phyloP scores from a whole-genome alignment of 2,329 filamentous ascomycete species.

The Emergomyces africanus region DNA sequence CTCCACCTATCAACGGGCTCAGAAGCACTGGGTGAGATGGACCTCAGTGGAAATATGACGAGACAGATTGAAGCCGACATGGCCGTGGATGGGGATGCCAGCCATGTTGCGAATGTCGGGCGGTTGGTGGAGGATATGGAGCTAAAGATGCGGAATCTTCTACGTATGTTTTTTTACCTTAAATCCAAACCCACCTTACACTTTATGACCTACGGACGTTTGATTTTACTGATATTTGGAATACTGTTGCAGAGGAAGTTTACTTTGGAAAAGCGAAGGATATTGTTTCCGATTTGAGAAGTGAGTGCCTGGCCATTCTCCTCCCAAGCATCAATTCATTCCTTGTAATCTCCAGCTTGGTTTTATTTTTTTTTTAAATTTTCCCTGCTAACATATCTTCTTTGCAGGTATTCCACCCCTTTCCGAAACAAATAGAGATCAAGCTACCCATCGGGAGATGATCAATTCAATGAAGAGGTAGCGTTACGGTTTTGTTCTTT shows the following conservation, averaged over 20 bases:
- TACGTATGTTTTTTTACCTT: slow-evolving; percentile 41
- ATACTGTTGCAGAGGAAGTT: slow-evolving; percentile 56
- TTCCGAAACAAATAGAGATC: slow-evolving; percentile 72
- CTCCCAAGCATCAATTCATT: slow-evolving; percentile 1
- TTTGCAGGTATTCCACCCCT: slow-evolving; percentile 54
- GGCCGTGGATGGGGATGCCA: slow-evolving; percentile 76
- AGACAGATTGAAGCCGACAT: slow-evolving; percentile 88
- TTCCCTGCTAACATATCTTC: slow-evolving; percentile 11
- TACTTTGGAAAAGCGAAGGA: slow-evolving; percentile 99
- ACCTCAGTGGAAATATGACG: slow-evolving; percentile 95
- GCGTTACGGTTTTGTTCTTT: background rate
- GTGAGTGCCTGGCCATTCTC: slow-evolving; percentile 30
- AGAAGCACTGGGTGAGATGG: slow-evolving; percentile 65
- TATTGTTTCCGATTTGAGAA: slow-evolving; percentile 88
- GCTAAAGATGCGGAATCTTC: slow-evolving; percentile 93
- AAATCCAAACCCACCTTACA: background rate
- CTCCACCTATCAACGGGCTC: slow-evolving; percentile 63
- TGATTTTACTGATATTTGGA: slow-evolving; percentile 10
- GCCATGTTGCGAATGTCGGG: slow-evolving; percentile 92
- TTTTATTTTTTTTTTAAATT: background rate
- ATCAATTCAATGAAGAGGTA: slow-evolving; percentile 49
- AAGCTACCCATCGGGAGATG: slow-evolving; percentile 77
- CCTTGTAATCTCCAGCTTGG: background rate
- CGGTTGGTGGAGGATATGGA: slow-evolving; percentile 98
- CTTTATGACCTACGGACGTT: background rate